Evolutionary conservation across 306 rosid genomes (phyloP).

Genomic region (Malus asiatica): DNA sequence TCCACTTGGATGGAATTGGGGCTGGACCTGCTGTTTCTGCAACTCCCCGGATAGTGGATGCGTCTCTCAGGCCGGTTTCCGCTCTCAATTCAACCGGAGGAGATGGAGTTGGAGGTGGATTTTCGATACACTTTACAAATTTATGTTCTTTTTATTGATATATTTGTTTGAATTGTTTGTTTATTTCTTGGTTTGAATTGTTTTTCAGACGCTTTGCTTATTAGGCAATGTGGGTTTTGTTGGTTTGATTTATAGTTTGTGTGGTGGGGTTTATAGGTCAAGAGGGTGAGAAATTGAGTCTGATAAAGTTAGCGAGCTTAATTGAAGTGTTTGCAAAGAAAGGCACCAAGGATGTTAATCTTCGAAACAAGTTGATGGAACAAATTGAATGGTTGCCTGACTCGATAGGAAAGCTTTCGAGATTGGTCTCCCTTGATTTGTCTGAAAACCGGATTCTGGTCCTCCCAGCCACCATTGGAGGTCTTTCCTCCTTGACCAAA

Average conservation of each 20-base stretch:
- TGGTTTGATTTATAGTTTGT: neutral
- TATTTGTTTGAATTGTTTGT: neutral
- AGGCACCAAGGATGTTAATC: conserved; percentile 56
- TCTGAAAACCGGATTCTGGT: conserved; percentile 67
- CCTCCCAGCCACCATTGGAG: conserved; percentile 66
- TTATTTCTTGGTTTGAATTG: neutral
- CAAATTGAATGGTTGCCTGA: conserved; percentile 91
- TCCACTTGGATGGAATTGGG: conserved; percentile 45
- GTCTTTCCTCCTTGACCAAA: conserved; percentile 58
- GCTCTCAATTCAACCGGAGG: neutral
- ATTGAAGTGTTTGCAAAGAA: conserved; percentile 76
- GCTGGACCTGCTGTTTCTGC: conserved; percentile 38
- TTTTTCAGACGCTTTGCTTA: neutral
- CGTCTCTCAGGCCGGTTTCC: conserved; percentile 41
- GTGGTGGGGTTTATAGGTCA: conserved; percentile 44
- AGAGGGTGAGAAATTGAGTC: conserved; percentile 70
- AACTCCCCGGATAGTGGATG: conserved; percentile 45
- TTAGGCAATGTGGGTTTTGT: neutral
- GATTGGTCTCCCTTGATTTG: conserved; percentile 67
- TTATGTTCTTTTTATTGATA: neutral
- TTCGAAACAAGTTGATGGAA: conserved; percentile 56
- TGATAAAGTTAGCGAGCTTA: conserved; percentile 68
- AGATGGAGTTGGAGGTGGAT: conserved; percentile 1
- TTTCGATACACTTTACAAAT: neutral
- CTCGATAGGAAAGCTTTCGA: conserved; percentile 68